Evolutionary conservation across 345 rosid species (phyloP).

Genomic region (Schrenkiella parvula): DNA sequence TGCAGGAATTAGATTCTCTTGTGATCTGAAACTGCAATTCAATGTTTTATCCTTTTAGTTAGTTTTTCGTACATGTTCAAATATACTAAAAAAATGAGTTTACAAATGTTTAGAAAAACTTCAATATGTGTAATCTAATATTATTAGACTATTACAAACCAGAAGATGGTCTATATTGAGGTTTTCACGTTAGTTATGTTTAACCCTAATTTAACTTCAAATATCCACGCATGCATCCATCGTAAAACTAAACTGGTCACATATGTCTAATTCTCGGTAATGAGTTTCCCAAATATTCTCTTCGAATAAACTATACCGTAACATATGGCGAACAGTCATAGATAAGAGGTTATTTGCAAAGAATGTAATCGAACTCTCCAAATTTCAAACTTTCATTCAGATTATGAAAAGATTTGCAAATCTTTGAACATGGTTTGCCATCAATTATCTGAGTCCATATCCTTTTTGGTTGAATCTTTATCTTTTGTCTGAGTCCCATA

Average conservation of each 20-base stretch:
- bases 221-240: not conserved
- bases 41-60: not conserved
- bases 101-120: not conserved
- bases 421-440: not conserved
- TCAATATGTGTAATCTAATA: not conserved
- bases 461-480: not conserved
- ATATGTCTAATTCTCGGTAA: not conserved
- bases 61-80: not conserved
- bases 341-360: not conserved
- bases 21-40: not conserved
- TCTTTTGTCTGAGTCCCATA: not conserved
- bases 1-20: not conserved
- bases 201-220: not conserved
- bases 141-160: not conserved
- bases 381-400: not conserved
- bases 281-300: not conserved
- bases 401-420: not conserved
- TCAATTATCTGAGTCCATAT: not conserved
- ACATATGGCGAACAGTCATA: not conserved
- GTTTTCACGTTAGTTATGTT: not conserved
- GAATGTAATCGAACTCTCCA: not conserved
- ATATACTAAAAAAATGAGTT: not conserved
- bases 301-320: not conserved
- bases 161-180: not conserved
- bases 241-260: not conserved